A percentile compares a stretch with the other conserved stretches of the same genome.
These are phyloP conservation scores for Penicillium fuscoglaucum DNA, from an alignment of 2,329 filamentous ascomycete genomes.

Conservation along the genomic window DNA sequence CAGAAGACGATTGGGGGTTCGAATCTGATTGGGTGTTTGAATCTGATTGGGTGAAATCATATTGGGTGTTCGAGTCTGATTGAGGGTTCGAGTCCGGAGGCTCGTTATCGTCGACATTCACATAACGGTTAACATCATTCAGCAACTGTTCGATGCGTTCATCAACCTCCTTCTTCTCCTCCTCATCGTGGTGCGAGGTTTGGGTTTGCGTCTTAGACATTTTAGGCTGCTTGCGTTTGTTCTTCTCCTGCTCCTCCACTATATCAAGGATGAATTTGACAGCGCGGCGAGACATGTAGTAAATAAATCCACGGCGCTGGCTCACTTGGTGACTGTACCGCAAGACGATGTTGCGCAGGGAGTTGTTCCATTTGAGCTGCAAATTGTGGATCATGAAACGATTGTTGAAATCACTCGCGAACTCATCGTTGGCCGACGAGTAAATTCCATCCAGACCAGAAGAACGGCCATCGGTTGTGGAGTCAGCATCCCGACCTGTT, in stretches of 20 bases:
- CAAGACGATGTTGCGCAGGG: slow-evolving; percentile 90
- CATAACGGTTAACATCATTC: slow-evolving; percentile 78
- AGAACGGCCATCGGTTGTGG: slow-evolving; percentile 57
- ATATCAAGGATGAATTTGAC: slow-evolving; percentile 99
- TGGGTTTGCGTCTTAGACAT: slow-evolving; percentile 31
- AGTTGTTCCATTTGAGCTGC: slow-evolving; percentile 98
- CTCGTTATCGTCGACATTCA: slow-evolving; percentile 65
- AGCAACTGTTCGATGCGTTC: slow-evolving; percentile 84
- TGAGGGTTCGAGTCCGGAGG: slow-evolving; percentile 45
- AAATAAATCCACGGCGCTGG: slow-evolving; percentile 92
- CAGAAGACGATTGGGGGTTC: slow-evolving; percentile 41
- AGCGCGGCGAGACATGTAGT: slow-evolving; percentile 92
- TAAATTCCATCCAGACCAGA: slow-evolving; percentile 59
- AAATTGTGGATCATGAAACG: slow-evolving; percentile 97
- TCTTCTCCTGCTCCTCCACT: slow-evolving; percentile 86
- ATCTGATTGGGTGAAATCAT: slow-evolving; percentile 41
- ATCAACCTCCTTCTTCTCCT: slow-evolving; percentile 66
- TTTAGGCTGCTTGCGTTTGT: slow-evolving; percentile 52
- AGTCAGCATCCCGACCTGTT: slow-evolving; percentile 37
- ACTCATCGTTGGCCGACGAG: slow-evolving; percentile 71
- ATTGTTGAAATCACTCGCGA: slow-evolving; percentile 94
- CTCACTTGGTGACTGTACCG: slow-evolving; percentile 97
- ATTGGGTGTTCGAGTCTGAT: slow-evolving; percentile 39
- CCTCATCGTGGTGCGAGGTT: slow-evolving; percentile 53
- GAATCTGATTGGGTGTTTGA: slow-evolving; percentile 38